Percentiles rank a stretch among this genome's conserved stretches.
phyloP scores from a whole-genome alignment of 2,329 filamentous ascomycete species.

The Ceratocystiopsis minuta region DNA sequence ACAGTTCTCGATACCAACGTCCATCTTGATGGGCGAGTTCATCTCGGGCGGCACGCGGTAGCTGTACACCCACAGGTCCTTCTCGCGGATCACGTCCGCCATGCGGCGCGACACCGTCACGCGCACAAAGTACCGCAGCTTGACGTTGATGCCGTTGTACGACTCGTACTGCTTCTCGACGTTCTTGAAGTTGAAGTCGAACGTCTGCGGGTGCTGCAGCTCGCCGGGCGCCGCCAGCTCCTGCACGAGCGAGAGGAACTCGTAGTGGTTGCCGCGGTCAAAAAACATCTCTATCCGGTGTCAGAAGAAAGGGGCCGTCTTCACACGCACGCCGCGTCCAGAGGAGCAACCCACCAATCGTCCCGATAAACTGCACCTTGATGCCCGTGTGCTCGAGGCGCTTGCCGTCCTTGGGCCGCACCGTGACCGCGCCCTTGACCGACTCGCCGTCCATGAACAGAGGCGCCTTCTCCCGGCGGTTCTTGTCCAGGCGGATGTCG shows the following conservation, averaged over 20 bases:
- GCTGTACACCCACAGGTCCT: slow-evolving; percentile 98
- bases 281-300: slow-evolving; percentile 81
- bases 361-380: slow-evolving; percentile 98
- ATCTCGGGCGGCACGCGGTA: slow-evolving; percentile 97
- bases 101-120: slow-evolving; percentile 93
- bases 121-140: slow-evolving; percentile 93
- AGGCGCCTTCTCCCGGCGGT: slow-evolving; percentile 86
- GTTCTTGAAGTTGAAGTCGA: slow-evolving; percentile 99
- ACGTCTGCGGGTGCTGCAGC: slow-evolving; percentile 95
- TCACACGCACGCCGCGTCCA: too few species aligned
- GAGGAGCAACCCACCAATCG: slow-evolving; percentile 54
- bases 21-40: slow-evolving; percentile 99
- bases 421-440: slow-evolving; percentile 87
- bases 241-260: slow-evolving; percentile 93
- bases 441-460: slow-evolving; percentile 97
- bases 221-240: slow-evolving; percentile 93
- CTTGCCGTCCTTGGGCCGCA: slow-evolving; percentile 95
- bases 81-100: slow-evolving; percentile 95
- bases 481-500: slow-evolving; percentile 97
- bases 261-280: slow-evolving; percentile 96
- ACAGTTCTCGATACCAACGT: slow-evolving; percentile 97
- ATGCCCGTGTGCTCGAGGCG: slow-evolving; percentile 94
- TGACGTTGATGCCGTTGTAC: slow-evolving; percentile 99
- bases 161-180: slow-evolving; percentile 99
- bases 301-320: background rate